These are phyloP conservation scores for Candida tibetensis DNA, from an alignment of 805 yeast species.

Conservation along the genomic window DNA sequence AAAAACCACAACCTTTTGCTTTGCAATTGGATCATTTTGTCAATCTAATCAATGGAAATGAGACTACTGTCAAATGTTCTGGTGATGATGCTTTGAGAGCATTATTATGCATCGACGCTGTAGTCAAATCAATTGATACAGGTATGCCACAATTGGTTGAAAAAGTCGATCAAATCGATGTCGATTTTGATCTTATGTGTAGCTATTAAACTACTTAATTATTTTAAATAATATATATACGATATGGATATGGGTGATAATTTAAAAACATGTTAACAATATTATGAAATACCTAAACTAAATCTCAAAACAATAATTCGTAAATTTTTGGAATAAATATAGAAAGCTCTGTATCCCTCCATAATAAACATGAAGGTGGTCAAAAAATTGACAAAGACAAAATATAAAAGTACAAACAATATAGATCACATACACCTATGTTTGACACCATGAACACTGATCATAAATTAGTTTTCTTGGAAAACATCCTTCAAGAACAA, in stretches of 20 bases:
- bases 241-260: no score
- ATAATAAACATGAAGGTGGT: no score
- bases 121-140: slow-evolving; percentile 29
- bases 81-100: slow-evolving; percentile 40
- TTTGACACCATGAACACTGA: no score
- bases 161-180: slow-evolving; percentile 18
- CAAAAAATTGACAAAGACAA: no score
- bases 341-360: background rate
- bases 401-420: no score
- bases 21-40: slow-evolving; percentile 38
- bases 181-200: slow-evolving; percentile 10
- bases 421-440: no score
- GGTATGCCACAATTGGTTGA: slow-evolving; percentile 33
- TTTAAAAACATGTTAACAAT: background rate
- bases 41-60: slow-evolving; percentile 29
- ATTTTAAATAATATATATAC: no score
- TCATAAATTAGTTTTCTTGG: slow-evolving; percentile 14
- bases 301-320: background rate
- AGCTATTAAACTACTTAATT: slow-evolving; percentile 3
- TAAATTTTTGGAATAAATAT: background rate
- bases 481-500: slow-evolving; percentile 81
- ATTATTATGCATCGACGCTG: slow-evolving; percentile 36
- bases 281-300: no score
- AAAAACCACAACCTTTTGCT: slow-evolving; percentile 30
- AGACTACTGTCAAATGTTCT: slow-evolving; percentile 28